These are phyloP conservation scores for Hsuehochloa calcarea DNA, from an alignment of 176 grass and related monocot genomes.

Conservation along the genomic window DNA sequence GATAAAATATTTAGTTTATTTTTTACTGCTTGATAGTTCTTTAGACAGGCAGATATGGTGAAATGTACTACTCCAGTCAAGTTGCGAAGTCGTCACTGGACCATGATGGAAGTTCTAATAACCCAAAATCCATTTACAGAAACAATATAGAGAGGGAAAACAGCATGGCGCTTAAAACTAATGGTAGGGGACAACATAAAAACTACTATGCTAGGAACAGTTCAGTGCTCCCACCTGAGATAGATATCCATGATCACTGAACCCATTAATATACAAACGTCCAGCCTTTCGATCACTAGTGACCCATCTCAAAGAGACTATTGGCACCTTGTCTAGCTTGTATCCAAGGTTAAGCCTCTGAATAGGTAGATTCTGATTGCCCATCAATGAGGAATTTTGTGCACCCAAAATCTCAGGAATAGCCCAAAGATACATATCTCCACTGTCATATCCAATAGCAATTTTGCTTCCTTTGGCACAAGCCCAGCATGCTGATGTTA, in stretches of 20 bases:
- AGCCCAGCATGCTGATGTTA: conserved; percentile 73
- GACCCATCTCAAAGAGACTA: conserved; percentile 70
- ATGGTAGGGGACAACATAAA: neutral
- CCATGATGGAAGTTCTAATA: conserved; percentile 6
- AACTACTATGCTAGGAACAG: conserved; percentile 9
- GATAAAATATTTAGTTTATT: neutral
- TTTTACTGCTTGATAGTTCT: neutral
- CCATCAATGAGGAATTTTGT: conserved; percentile 35
- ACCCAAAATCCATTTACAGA: neutral
- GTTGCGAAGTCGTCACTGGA: neutral
- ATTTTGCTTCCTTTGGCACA: conserved; percentile 84
- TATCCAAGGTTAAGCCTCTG: conserved; percentile 90
- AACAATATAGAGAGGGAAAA: conserved; percentile 10
- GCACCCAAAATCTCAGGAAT: conserved; percentile 51
- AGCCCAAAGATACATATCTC: conserved; percentile 85
- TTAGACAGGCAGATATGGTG: neutral
- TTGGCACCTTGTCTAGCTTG: conserved; percentile 83
- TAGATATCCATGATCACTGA: conserved; percentile 51
- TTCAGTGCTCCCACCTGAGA: conserved; percentile 61
- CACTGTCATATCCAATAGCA: conserved; percentile 70
- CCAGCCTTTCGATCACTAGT: conserved; percentile 54
- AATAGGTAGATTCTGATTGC: conserved; percentile 67
- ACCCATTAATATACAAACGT: conserved; percentile 83
- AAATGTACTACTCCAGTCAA: neutral
- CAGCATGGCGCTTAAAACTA: conserved; percentile 14